Conservation (phyloP, 352 stramenopile species). For the Pythium angustatum region DNA sequence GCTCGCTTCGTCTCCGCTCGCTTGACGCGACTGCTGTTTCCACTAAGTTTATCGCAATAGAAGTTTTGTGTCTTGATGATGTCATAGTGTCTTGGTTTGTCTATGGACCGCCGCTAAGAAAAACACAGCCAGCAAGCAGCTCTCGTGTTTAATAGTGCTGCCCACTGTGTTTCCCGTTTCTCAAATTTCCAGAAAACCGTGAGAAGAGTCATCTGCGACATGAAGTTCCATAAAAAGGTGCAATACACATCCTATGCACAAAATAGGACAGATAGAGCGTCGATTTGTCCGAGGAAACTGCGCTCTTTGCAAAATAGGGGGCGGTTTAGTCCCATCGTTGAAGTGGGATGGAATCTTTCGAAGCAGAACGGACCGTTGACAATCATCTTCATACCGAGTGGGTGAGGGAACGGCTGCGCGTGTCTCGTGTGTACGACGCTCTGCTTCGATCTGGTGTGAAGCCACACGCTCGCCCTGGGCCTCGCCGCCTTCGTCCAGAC, state of each 20-base stretch:
- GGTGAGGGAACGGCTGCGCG: too few relatives aligned
- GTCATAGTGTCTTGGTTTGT: background rate
- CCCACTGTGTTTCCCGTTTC: background rate
- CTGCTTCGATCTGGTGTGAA: conserved; percentile 6
- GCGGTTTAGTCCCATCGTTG: background rate
- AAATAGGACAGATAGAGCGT: too few relatives aligned
- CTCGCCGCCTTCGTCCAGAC: background rate
- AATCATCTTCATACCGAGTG: conserved; percentile 2
- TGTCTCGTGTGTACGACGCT: conserved; percentile 6
- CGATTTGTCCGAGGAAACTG: too few relatives aligned
- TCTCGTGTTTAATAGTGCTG: too few relatives aligned
- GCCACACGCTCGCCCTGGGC: too few relatives aligned
- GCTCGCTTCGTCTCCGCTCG: too few relatives aligned
- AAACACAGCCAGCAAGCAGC: too few relatives aligned
- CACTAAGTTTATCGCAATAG: conserved; percentile 29
- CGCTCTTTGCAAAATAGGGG: conserved; percentile 5
- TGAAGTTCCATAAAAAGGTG: conserved; percentile 9
- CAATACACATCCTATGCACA: background rate
- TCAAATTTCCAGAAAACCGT: conserved; percentile 1
- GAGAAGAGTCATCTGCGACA: conserved; percentile 21
- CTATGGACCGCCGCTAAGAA: too few relatives aligned
- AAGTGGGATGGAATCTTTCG: conserved; percentile 14
- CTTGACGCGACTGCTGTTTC: background rate
- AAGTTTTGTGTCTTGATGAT: conserved; percentile 12
- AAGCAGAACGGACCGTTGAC: conserved; percentile 6